A percentile compares a stretch with the other conserved stretches of the same genome.
Evolutionary conservation across 2,329 filamentous ascomycete genomes (phyloP).

Genomic region (Lasiodiplodia sp.): DNA sequence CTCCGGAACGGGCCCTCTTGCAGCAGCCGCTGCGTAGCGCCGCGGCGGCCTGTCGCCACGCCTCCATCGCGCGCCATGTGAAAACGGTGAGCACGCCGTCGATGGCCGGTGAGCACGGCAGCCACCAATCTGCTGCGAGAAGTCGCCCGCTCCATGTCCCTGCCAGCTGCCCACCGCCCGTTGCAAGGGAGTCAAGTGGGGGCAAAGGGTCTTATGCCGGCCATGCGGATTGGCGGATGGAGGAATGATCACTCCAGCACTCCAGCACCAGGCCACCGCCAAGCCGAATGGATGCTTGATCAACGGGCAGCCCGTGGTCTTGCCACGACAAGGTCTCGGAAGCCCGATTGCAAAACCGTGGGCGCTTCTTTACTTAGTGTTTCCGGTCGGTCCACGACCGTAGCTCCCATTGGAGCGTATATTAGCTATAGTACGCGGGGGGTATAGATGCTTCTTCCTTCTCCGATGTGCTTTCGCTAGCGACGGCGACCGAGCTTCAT

Average conservation of each 20-base stretch:
- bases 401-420: conserved; percentile 19
- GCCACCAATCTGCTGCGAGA: conserved; percentile 14
- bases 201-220: conserved; percentile 18
- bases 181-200: conserved; percentile 23
- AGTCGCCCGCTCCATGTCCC: conserved; percentile 9
- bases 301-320: conserved; percentile 20
- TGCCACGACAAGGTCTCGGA: conserved; percentile 10
- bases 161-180: conserved; percentile 21
- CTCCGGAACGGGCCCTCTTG: conserved; percentile 18
- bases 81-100: not conserved
- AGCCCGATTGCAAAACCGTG: not conserved
- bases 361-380: conserved; percentile 4
- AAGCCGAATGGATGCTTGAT: conserved; percentile 13
- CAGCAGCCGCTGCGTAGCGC: conserved; percentile 10
- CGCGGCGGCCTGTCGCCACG: conserved; percentile 5
- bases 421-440: conserved; percentile 27
- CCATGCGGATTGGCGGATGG: conserved; percentile 23
- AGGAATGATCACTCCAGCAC: conserved; percentile 26
- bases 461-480: conserved; percentile 9
- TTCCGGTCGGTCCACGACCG: conserved; percentile 17
- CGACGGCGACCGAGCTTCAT: not conserved
- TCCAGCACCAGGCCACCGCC: conserved; percentile 24
- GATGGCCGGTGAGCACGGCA: conserved; percentile 22
- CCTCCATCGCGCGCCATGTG: conserved; percentile 13
- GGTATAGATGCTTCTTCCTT: conserved; percentile 25